Conservation (phyloP, 164 flowering plant species). For the Chloranthus sessilifolius region DNA sequence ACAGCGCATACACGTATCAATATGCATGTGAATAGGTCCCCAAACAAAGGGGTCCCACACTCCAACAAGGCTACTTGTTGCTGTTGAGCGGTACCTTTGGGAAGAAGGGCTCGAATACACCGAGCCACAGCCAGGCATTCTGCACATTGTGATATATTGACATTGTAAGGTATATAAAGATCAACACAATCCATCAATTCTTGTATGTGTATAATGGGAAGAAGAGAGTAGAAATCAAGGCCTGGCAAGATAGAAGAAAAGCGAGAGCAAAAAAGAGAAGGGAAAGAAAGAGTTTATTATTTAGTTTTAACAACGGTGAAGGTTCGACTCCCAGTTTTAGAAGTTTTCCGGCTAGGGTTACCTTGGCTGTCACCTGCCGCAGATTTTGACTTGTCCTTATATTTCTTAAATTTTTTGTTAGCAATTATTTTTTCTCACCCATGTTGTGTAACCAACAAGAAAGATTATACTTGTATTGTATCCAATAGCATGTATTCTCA, state of each 20-base stretch:
- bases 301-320: too few relatives aligned
- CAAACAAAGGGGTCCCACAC: conserved; percentile 91
- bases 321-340: too few relatives aligned
- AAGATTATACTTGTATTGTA: too few relatives aligned
- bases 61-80: conserved; percentile 82
- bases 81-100: conserved; percentile 81
- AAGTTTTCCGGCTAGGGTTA: too few relatives aligned
- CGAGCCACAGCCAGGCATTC: conserved; percentile 93
- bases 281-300: too few relatives aligned
- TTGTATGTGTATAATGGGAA: conserved; percentile 51
- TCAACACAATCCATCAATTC: conserved; percentile 32
- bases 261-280: neutral
- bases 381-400: too few relatives aligned
- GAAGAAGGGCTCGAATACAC: conserved; percentile 82
- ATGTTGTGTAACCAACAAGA: too few relatives aligned
- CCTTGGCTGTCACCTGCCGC: too few relatives aligned
- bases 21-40: conserved; percentile 94
- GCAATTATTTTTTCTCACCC: too few relatives aligned
- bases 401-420: too few relatives aligned
- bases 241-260: conserved; percentile 10
- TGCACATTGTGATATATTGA: conserved; percentile 85
- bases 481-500: too few relatives aligned
- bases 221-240: conserved; percentile 9
- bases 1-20: conserved; percentile 69
- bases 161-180: conserved; percentile 29